These are phyloP conservation scores for Uronychia setigera DNA, from an alignment of 73 alveolate species.

Conservation along the genomic window DNA sequence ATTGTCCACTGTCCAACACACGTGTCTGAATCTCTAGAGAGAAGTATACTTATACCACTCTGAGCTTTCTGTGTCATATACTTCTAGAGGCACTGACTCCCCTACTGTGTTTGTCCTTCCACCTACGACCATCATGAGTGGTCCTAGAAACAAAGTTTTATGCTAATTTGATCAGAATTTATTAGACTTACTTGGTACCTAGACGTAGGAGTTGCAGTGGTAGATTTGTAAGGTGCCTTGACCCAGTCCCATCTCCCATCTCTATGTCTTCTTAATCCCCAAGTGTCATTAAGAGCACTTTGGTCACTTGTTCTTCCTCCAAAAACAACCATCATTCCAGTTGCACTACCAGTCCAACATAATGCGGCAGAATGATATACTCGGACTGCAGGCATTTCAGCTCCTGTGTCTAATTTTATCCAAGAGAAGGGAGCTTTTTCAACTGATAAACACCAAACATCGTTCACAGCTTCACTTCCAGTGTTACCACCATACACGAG, in stretches of 20 bases:
- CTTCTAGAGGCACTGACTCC: conserved; percentile 88
- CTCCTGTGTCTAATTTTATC: conserved; percentile 86
- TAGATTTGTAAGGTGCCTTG: conserved; percentile 90
- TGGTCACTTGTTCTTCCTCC: conserved; percentile 95
- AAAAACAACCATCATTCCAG: conserved; percentile 94
- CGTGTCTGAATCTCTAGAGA: conserved; percentile 90
- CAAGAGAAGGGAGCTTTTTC: conserved; percentile 95
- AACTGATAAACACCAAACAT: conserved; percentile 93
- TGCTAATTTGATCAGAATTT: conserved; percentile 54
- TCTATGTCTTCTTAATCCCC: conserved; percentile 97
- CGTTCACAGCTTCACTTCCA: conserved; percentile 94
- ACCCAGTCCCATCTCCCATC: conserved; percentile 99
- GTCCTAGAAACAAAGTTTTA: conserved; percentile 82
- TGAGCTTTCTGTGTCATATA: conserved; percentile 93
- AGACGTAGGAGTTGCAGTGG: conserved; percentile 79
- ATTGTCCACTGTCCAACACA: conserved; percentile 93
- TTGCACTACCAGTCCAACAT: conserved; percentile 93
- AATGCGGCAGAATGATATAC: conserved; percentile 93
- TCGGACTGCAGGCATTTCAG: conserved; percentile 87
- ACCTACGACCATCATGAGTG: conserved; percentile 90
- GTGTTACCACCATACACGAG: conserved; percentile 97
- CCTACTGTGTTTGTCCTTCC: conserved; percentile 94
- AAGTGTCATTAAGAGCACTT: conserved; percentile 90
- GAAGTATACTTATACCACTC: conserved; percentile 92
- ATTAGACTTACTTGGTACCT: conserved; percentile 59